Conservation (phyloP, 2,329 filamentous ascomycete genomes). For the Fusarium stilboides region DNA sequence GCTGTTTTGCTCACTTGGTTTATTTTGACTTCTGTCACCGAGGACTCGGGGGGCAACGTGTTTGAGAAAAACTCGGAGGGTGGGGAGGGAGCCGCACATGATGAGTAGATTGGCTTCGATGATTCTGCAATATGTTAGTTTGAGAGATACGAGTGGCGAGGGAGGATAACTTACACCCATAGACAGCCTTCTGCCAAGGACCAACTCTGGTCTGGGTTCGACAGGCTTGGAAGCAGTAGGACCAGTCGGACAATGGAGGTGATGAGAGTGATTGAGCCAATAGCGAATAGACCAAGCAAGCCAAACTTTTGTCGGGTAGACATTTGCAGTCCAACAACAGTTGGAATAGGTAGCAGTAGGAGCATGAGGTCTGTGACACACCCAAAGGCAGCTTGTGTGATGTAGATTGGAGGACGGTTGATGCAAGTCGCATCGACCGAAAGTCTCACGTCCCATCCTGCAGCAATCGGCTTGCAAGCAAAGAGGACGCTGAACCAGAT, state of each 20-base stretch:
- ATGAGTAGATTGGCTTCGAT: conserved; percentile 20
- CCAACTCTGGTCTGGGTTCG: conserved; percentile 21
- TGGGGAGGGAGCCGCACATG: conserved; percentile 21
- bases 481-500: conserved; percentile 28
- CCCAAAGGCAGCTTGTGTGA: conserved; percentile 19
- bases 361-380: conserved; percentile 24
- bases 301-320: conserved; percentile 12
- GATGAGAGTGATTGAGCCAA: conserved; percentile 16
- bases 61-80: conserved; percentile 15
- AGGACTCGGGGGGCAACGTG: conserved; percentile 20
- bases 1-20: not conserved
- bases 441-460: conserved; percentile 16
- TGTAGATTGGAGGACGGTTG: conserved; percentile 20
- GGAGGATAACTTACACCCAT: conserved; percentile 5
- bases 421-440: conserved; percentile 4
- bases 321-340: conserved; percentile 11
- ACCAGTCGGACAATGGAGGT: conserved; percentile 20
- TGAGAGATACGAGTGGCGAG: rapidly evolving
- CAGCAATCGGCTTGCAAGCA: conserved; percentile 7
- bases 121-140: not conserved
- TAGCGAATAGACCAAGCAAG: conserved; percentile 6
- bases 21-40: not conserved
- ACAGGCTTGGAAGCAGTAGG: conserved; percentile 2
- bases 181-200: conserved; percentile 21
- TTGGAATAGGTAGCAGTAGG: not conserved